Evolutionary conservation across 1,284 basidiomycete genomes (phyloP), one percentile per base, ranked within the genome.

Genomic region (Taiwanofungus camphoratus): DNA sequence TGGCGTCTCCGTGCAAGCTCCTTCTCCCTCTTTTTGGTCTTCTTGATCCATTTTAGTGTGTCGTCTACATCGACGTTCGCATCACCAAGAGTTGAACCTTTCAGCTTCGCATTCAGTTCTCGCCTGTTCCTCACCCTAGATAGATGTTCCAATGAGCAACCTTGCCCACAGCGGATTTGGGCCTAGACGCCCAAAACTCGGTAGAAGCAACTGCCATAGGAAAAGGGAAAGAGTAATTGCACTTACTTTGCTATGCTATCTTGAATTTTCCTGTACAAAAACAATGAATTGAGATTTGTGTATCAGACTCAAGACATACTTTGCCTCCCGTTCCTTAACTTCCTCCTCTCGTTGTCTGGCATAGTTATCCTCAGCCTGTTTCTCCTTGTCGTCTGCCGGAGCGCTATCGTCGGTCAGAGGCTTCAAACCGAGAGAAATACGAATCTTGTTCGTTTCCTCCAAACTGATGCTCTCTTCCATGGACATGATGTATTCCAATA

Each of bases 371-470:
- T 92, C 89, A 7, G 92, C 92, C 54, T 82, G 70, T 58, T 84
- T 78, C 49, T 93, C 90, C 53, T 79, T 79, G 57, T 79, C 77
- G 58, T 82, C 71, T 9, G 71, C 70, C 5, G 83, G 79, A 20
- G 66, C 73, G 38, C 71, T 69, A 56, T 88, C 86, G 52, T 89
- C 91, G 3, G 83, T 86, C 44, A 99, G 79, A 27, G 95, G 95
- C 64, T 93, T 92, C 51, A 99, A 82, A 55, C 96, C 96, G 34
- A 98, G 78, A 6, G 84, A 87, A 51, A 96, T 80, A 70, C 96
- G 92, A 62, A 97, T 91, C 68, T 89, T 92, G 76, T 98, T 98
- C 42, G 94, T 97, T 76, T 99, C 96, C 62, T 97, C 94, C 61
- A 99, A 79, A 54, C 88, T 86, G 62, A 96, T 86, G 61, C 87